Evolutionary conservation across 2,329 filamentous ascomycete genomes (phyloP).

Genomic region (Orbilia blumenaviensis): DNA sequence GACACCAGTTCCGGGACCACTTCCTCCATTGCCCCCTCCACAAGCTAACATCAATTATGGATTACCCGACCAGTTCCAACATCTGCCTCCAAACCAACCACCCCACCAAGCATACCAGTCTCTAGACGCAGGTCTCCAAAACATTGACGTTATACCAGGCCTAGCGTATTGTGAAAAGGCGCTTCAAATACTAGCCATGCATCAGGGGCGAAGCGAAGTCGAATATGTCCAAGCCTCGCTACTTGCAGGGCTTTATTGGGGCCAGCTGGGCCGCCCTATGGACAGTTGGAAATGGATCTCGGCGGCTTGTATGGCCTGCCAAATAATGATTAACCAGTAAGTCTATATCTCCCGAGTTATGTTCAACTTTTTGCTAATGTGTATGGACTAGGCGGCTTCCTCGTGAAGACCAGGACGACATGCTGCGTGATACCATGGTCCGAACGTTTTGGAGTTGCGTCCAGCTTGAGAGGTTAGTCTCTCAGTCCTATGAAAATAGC

Average conservation of each 20-base stretch:
- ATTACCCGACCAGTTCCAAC: conserved; percentile 31
- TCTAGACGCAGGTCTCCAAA: conserved; percentile 64
- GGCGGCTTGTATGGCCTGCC: conserved; percentile 69
- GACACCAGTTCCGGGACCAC: conserved; percentile 61
- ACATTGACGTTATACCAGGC: conserved; percentile 86
- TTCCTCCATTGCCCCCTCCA: conserved; percentile 64
- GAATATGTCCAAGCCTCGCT: conserved; percentile 86
- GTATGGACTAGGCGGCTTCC: conserved; percentile 58
- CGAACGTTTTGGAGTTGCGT: conserved; percentile 93
- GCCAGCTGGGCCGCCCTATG: conserved; percentile 83
- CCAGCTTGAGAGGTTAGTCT: conserved; percentile 93
- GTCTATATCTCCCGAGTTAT: conserved; percentile 14
- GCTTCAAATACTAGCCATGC: conserved; percentile 83
- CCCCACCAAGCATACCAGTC: conserved; percentile 62
- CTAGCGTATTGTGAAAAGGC: conserved; percentile 89
- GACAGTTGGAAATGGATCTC: conserved; percentile 81
- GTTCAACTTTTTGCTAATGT: neutral
- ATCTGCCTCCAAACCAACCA: conserved; percentile 60
- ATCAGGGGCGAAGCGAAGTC: conserved; percentile 79
- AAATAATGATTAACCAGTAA: conserved; percentile 71
- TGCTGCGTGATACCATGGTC: conserved; percentile 71
- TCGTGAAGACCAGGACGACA: conserved; percentile 61
- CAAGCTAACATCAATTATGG: conserved; percentile 55
- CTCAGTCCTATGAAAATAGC: too few species aligned
- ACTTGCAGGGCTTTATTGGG: conserved; percentile 85